Conservation (phyloP, 371 early-diverging fungal species). For the Homolaphlyctis polyrhiza region DNA sequence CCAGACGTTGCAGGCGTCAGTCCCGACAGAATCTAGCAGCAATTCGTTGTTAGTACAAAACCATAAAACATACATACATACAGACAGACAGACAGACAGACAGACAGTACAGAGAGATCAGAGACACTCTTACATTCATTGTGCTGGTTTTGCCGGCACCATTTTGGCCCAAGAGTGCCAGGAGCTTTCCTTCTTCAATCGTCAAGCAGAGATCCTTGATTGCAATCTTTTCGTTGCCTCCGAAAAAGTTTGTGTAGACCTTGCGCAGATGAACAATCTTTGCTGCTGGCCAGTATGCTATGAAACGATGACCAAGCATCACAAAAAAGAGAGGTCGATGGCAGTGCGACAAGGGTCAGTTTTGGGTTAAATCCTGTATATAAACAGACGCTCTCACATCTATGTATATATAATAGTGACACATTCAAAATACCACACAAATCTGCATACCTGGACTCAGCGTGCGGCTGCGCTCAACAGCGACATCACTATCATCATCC, state of each 20-base stretch:
- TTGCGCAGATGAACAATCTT: slow-evolving; percentile 18
- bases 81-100: no score
- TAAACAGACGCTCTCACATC: not conserved
- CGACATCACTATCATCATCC: slow-evolving; percentile 5
- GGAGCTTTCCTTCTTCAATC: slow-evolving; percentile 49
- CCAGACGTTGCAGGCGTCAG: slow-evolving; percentile 26
- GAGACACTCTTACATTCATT: slow-evolving; percentile 39
- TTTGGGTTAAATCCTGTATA: not conserved
- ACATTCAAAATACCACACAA: not conserved
- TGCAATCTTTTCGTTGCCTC: slow-evolving; percentile 36
- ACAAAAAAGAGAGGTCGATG: no score
- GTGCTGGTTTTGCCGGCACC: slow-evolving; percentile 55
- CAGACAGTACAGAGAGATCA: no score
- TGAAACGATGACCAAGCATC: no score
- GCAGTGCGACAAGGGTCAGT: no score
- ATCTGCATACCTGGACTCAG: not conserved
- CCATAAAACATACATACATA: slow-evolving; percentile 50
- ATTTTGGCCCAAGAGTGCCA: slow-evolving; percentile 58
- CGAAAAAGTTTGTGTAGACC: slow-evolving; percentile 4
- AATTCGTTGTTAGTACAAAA: not conserved
- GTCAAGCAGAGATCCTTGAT: slow-evolving; percentile 55
- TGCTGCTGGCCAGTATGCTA: slow-evolving; percentile 12
- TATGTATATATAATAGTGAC: not conserved
- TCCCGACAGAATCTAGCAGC: slow-evolving; percentile 45
- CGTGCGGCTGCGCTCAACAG: slow-evolving; percentile 3